Evolutionary conservation across 805 yeast genomes (phyloP), one percentile per base, ranked within the genome.

Genomic region (Saccharomycopsis fodiens): DNA sequence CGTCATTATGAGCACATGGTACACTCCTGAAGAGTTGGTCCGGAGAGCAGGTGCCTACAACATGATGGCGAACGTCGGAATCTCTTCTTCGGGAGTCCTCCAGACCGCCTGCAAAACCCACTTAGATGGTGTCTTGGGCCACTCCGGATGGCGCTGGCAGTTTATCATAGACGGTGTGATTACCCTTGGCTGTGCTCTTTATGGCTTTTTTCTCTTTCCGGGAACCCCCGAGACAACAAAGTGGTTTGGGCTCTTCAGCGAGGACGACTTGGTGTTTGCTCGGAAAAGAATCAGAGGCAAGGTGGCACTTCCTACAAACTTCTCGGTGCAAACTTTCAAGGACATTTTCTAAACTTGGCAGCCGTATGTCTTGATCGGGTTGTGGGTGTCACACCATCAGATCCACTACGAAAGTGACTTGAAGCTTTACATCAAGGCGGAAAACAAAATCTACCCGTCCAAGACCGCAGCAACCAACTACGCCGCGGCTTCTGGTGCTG

Each of bases 291-390:
- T 46, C 47, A 20, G 39, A 34, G 45, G 55, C 39, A 54, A 52
- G 51, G 23, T 45, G 22, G 42, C 46, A 17, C 53, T 60, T 35
- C 53, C 58, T 36, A 56, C 57, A 27, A 58, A 71, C 55, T 69
- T 73, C 47, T 68, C 71, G 52, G 48, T 55, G 48, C 57, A 66
- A 6, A 61, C 68, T 20, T 81, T 86, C 85, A 68, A 64, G 41
- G 63, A 66, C 17, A 70, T 78, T 16, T 60, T 79, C 39, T 59
- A 69, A 3, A 65, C 73, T 27, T 79, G 85, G 83, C 77, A 78
- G 51, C 57, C 81, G 39, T 79, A 76, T 54, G 66, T 75, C 2
- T 60, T 81, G 29, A 57, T 73, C 2, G 50, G 75, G 4, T 74
- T 76, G 69, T 70, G 74, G 52, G 64, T 76, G 29, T 67, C 78